A percentile compares a stretch with the other conserved stretches of the same genome.
Conservation (phyloP, 2,329 filamentous ascomycete genomes). For the Fragosphaeria purpurea region DNA sequence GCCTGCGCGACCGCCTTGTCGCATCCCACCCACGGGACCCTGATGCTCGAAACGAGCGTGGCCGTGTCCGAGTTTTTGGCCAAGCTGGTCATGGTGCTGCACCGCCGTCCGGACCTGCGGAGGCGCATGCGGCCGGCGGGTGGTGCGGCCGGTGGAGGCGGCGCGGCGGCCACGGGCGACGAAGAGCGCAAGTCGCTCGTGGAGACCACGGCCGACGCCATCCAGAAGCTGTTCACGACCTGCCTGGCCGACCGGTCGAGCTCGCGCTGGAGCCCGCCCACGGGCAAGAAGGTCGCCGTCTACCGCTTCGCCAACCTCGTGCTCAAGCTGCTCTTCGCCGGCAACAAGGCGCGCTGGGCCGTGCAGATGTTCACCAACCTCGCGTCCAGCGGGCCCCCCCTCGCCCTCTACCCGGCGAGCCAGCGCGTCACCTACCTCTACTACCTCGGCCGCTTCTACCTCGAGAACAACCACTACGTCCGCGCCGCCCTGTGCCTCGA, state of each 20-base stretch:
- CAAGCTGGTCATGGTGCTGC: conserved; percentile 73
- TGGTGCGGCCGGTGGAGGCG: conserved; percentile 19
- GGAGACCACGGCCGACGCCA: conserved; percentile 77
- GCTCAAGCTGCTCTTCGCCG: conserved; percentile 76
- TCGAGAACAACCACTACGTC: conserved; percentile 73
- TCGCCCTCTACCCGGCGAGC: conserved; percentile 71
- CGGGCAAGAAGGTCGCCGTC: conserved; percentile 78
- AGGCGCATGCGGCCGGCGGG: conserved; percentile 42
- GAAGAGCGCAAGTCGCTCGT: conserved; percentile 69
- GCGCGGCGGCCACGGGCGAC: conserved; percentile 48
- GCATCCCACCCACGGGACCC: conserved; percentile 66
- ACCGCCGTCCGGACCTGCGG: conserved; percentile 69
- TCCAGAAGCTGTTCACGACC: conserved; percentile 83
- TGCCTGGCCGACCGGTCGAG: conserved; percentile 74
- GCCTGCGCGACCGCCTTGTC: conserved; percentile 75
- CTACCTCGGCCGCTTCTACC: conserved; percentile 84
- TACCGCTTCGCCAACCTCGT: conserved; percentile 90
- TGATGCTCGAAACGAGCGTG: conserved; percentile 76
- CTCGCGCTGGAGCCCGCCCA: conserved; percentile 55
- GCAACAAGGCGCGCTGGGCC: conserved; percentile 70
- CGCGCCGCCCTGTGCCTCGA: conserved; percentile 67
- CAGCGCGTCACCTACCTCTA: conserved; percentile 91
- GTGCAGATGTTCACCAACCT: conserved; percentile 88
- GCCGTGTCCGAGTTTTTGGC: conserved; percentile 72
- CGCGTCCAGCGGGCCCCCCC: conserved; percentile 67